Evolutionary conservation across 495 filamentous ascomycete genomes (phyloP), one percentile per base, ranked within the genome.

Genomic region (Talaromyces wortmannii): DNA sequence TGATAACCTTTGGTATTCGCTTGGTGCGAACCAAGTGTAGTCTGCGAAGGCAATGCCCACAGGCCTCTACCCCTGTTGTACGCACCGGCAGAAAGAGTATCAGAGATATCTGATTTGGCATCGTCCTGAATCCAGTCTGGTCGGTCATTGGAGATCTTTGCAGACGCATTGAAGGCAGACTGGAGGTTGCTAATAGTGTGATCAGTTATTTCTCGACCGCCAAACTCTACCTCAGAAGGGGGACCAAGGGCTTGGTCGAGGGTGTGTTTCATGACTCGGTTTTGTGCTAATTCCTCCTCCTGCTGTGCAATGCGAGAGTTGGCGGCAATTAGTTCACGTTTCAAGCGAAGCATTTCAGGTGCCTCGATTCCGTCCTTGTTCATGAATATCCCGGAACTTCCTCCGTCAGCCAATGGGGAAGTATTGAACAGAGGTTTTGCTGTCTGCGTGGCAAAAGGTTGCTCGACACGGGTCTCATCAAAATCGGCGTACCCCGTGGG

Each of bases 271-370:
- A 83, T 84, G 62, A 83, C 82, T 45, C 90, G 89, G 8, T 78
- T 87, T 56, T 92, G 87, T 29, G 86, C 78, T 53, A 97, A 79
- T 67, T 97, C 90, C 55, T 91, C 83, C 57, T 90, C 89, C 68
- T 96, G 87, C 15, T 83, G 78, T 53, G 83, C 86, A 66, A 98
- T 91, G 58, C 84, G 87, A 61, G 80, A 83, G 59, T 89, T 87
- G 18, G 91, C 90, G 58, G 80, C 83, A 53, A 87, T 82, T 12
- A 98, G 79, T 68, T 97, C 87, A 52, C 80, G 74, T 57, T 82
- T 81, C 47, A 95, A 77, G 43, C 80, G 80, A 57, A 73, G 60
- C 47, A 86, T 61, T 55, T 86, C 82, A 7, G 64, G 62, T 10
- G 67, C 63, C 30, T 75, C 75, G 16, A 67, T 60, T 6, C 16